Percentiles rank a stretch among this genome's conserved stretches.
Conservation (phyloP, 768 basidiomycete genomes). For the Mycena galericulata region DNA sequence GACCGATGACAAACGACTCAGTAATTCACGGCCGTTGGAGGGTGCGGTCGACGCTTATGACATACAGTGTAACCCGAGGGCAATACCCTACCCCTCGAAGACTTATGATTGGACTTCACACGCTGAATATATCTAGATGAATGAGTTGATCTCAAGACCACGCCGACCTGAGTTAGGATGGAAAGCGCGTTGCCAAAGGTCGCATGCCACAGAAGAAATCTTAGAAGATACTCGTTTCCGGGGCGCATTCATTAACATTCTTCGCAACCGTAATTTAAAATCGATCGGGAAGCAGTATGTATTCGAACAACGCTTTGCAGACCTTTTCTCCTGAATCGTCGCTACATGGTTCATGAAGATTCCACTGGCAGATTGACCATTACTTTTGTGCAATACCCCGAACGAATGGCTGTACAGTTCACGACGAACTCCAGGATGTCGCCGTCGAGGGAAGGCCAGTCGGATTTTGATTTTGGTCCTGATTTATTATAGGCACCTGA, state of each 20-base stretch:
- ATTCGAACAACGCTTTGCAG: slow-evolving; percentile 18
- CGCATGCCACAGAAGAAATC: slow-evolving; percentile 18
- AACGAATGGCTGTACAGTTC: slow-evolving; percentile 11
- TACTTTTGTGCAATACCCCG: slow-evolving; percentile 20
- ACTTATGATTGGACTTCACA: too few relatives aligned
- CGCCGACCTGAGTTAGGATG: too few relatives aligned
- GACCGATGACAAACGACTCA: too few relatives aligned
- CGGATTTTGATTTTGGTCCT: slow-evolving; percentile 60
- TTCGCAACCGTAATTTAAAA: slow-evolving; percentile 15
- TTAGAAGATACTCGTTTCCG: neutral
- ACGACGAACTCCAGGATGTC: slow-evolving; percentile 25
- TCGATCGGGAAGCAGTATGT: slow-evolving; percentile 23
- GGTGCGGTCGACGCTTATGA: too few relatives aligned
- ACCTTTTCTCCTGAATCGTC: slow-evolving; percentile 7
- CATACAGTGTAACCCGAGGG: too few relatives aligned
- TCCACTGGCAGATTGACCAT: slow-evolving; percentile 33
- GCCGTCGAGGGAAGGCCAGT: slow-evolving; percentile 50
- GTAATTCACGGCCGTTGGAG: too few relatives aligned
- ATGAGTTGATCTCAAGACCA: too few relatives aligned
- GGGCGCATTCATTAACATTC: slow-evolving; percentile 8
- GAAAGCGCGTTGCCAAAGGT: slow-evolving; percentile 20
- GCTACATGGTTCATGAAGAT: slow-evolving; percentile 39
- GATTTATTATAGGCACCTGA: slow-evolving; percentile 58
- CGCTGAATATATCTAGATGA: too few relatives aligned
- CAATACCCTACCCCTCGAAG: too few relatives aligned